Percentiles rank a stretch among this genome's conserved stretches.
phyloP scores from a whole-genome alignment of 257 asterid species.

The Solanum dulcamara region DNA sequence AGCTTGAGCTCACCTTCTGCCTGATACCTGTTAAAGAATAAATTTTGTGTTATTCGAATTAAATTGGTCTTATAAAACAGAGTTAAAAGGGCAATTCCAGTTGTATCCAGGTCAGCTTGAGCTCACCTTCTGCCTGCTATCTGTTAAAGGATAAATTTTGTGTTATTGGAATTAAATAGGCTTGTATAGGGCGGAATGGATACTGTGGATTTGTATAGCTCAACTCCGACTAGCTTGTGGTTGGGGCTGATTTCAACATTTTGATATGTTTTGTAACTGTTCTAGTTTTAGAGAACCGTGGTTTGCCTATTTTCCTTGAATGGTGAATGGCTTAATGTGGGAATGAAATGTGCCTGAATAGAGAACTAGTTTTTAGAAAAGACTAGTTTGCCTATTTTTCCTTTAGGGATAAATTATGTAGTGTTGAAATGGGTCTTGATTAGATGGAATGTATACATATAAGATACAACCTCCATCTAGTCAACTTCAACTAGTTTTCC shows the following conservation, averaged over 20 bases:
- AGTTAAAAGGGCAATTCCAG: background rate
- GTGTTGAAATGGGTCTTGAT: background rate
- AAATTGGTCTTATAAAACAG: background rate
- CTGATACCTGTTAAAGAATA: background rate
- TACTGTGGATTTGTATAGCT: background rate
- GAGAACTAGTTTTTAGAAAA: background rate
- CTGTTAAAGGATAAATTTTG: background rate
- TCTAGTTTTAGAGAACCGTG: background rate
- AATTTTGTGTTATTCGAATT: background rate
- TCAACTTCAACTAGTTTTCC: background rate
- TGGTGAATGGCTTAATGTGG: background rate
- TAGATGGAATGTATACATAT: background rate
- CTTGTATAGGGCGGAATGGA: background rate
- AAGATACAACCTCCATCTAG: background rate
- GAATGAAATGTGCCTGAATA: background rate
- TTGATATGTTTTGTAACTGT: background rate
- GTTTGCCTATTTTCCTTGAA: background rate
- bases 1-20: background rate
- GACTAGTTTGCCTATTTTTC: background rate
- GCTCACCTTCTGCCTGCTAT: background rate
- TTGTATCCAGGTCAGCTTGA: background rate
- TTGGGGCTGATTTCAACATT: background rate
- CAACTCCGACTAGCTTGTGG: background rate
- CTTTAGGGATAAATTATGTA: background rate
- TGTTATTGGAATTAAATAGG: background rate